These are phyloP conservation scores for Salinomyces thailandicus DNA, from an alignment of 2,329 filamentous ascomycete species.

Conservation along the genomic window DNA sequence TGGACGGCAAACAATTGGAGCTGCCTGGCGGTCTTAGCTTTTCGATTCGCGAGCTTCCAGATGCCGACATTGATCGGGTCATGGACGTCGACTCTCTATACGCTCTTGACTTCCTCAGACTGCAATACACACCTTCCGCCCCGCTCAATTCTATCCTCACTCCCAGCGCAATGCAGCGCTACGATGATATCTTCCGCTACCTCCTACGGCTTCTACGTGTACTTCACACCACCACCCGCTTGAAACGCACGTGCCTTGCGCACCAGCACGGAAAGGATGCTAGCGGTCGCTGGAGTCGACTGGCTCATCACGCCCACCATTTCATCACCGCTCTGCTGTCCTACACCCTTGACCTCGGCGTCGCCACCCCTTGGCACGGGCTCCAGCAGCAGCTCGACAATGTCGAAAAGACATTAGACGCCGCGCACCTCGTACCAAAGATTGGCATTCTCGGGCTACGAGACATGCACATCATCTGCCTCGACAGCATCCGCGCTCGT, in stretches of 20 bases:
- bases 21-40: conserved; percentile 48
- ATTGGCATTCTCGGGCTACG: conserved; percentile 18
- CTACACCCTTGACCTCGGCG: conserved; percentile 72
- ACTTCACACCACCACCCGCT: conserved; percentile 42
- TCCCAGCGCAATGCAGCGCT: conserved; percentile 58
- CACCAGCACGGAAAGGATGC: not conserved
- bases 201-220: conserved; percentile 68
- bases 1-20: conserved; percentile 13
- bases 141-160: conserved; percentile 67
- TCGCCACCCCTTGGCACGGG: conserved; percentile 59
- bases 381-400: conserved; percentile 57
- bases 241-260: conserved; percentile 14
- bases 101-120: conserved; percentile 82
- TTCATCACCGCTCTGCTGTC: conserved; percentile 63
- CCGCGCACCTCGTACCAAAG: too few species aligned
- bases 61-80: conserved; percentile 70
- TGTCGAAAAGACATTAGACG: conserved; percentile 47
- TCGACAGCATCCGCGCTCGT: conserved; percentile 21
- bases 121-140: conserved; percentile 70
- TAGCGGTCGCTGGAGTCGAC: conserved; percentile 24
- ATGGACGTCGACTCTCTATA: conserved; percentile 73
- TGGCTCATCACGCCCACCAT: conserved; percentile 67
- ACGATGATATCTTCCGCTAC: conserved; percentile 75
- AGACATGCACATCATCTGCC: conserved; percentile 17
- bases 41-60: conserved; percentile 67